phyloP scores from a whole-genome alignment of 2,329 filamentous ascomycete genomes.

The Coniochaeta prunicola region DNA sequence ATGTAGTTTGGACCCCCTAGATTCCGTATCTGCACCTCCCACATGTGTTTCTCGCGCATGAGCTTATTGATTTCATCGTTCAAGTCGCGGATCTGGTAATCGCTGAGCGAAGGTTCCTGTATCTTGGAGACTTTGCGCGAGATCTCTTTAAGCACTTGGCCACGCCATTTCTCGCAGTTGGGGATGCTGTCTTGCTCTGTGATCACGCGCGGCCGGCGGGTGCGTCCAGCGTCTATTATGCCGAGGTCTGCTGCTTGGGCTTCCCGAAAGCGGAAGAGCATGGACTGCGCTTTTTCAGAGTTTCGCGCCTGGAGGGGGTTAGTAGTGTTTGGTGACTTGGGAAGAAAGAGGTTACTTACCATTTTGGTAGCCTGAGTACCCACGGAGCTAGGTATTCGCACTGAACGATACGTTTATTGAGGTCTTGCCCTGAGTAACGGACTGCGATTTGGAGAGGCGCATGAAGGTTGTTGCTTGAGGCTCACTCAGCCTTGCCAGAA shows the following conservation, averaged over 20 bases:
- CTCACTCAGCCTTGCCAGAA: neutral
- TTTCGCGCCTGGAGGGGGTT: slow-evolving; percentile 66
- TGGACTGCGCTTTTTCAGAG: slow-evolving; percentile 97
- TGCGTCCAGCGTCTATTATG: slow-evolving; percentile 87
- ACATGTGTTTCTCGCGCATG: slow-evolving; percentile 98
- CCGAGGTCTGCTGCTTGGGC: slow-evolving; percentile 93
- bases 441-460: neutral
- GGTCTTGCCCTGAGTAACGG: neutral
- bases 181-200: slow-evolving; percentile 79
- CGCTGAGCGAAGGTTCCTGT: slow-evolving; percentile 82
- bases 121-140: slow-evolving; percentile 94
- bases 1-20: slow-evolving; percentile 97
- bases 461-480: neutral
- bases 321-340: slow-evolving; percentile 1
- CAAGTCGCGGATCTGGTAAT: slow-evolving; percentile 94
- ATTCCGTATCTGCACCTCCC: slow-evolving; percentile 94
- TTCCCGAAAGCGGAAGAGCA: slow-evolving; percentile 99
- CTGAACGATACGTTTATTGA: neutral
- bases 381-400: neutral
- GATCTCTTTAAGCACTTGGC: slow-evolving; percentile 94
- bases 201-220: slow-evolving; percentile 85
- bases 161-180: slow-evolving; percentile 93
- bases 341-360: slow-evolving; percentile 4
- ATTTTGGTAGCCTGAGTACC: neutral
- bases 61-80: slow-evolving; percentile 99